Conservation (phyloP, 2,329 filamentous ascomycete genomes). For the Aureobasidium zeae region DNA sequence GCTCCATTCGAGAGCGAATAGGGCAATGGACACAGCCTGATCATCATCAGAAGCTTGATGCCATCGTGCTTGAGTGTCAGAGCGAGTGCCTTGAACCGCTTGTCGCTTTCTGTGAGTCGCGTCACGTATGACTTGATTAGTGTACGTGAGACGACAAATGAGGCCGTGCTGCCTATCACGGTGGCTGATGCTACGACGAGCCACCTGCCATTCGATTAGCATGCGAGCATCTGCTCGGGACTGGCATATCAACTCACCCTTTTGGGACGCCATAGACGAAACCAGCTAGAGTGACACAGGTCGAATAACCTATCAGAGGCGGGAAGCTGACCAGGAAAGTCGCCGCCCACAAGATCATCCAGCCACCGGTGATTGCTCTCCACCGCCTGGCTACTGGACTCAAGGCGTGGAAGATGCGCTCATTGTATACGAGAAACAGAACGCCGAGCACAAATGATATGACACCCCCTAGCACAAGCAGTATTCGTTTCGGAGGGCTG, state of each 20-base stretch:
- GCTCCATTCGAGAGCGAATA: conserved; percentile 93
- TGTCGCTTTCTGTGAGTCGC: conserved; percentile 69
- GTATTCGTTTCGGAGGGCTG: conserved; percentile 51
- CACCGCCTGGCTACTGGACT: conserved; percentile 65
- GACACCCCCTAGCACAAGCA: conserved; percentile 45
- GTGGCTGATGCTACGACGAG: conserved; percentile 72
- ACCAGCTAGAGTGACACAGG: conserved; percentile 58
- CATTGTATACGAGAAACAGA: conserved; percentile 67
- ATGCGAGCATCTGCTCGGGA: neutral
- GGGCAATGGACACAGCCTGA: conserved; percentile 83
- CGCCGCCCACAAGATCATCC: conserved; percentile 63
- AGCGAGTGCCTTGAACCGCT: conserved; percentile 77
- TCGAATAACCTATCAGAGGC: conserved; percentile 79
- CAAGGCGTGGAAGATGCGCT: conserved; percentile 68
- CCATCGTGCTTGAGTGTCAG: conserved; percentile 87
- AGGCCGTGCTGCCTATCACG: conserved; percentile 64
- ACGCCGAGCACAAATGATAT: conserved; percentile 49
- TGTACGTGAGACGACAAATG: conserved; percentile 73
- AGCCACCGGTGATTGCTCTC: conserved; percentile 63
- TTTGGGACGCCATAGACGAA: conserved; percentile 64
- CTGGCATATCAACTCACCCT: conserved; percentile 45
- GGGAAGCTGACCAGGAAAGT: conserved; percentile 75
- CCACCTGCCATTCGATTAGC: conserved; percentile 51
- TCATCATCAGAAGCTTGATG: conserved; percentile 78
- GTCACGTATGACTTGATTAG: conserved; percentile 71